These are phyloP conservation scores for Aspergillus baeticus DNA, from an alignment of 495 filamentous ascomycete species.

Conservation along the genomic window DNA sequence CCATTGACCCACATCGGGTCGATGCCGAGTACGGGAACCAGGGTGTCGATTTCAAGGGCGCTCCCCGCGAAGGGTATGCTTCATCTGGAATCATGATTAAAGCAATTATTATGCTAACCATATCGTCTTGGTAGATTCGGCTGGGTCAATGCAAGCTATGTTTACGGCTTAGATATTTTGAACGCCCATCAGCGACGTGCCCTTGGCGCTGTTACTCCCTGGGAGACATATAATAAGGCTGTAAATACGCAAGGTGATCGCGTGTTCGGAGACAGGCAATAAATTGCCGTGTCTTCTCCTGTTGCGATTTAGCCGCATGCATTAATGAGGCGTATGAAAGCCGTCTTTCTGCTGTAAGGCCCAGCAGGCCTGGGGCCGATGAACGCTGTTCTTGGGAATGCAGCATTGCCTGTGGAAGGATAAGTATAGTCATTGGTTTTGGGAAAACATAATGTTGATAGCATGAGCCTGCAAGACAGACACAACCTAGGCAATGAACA, in stretches of 20 bases:
- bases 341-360: neutral
- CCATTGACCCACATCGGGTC: slow-evolving; percentile 85
- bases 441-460: neutral
- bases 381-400: neutral
- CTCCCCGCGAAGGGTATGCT: slow-evolving; percentile 90
- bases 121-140: slow-evolving; percentile 67
- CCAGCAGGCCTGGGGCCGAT: neutral
- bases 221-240: slow-evolving; percentile 61
- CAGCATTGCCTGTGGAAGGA: neutral
- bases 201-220: slow-evolving; percentile 79
- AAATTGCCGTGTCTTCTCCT: neutral
- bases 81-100: neutral
- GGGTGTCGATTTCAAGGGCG: slow-evolving; percentile 88
- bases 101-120: slow-evolving; percentile 15
- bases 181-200: slow-evolving; percentile 83
- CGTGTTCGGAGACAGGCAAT: neutral
- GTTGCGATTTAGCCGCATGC: neutral
- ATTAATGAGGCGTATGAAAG: neutral
- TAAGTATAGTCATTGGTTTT: slow-evolving; percentile 2
- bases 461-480: neutral
- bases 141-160: slow-evolving; percentile 97
- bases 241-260: slow-evolving; percentile 27
- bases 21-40: slow-evolving; percentile 98
- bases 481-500: too few species aligned
- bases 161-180: slow-evolving; percentile 81